Evolutionary conservation across 768 basidiomycete species (phyloP), one percentile per base, ranked within the genome.

Genomic region (Hericium rajendrae): DNA sequence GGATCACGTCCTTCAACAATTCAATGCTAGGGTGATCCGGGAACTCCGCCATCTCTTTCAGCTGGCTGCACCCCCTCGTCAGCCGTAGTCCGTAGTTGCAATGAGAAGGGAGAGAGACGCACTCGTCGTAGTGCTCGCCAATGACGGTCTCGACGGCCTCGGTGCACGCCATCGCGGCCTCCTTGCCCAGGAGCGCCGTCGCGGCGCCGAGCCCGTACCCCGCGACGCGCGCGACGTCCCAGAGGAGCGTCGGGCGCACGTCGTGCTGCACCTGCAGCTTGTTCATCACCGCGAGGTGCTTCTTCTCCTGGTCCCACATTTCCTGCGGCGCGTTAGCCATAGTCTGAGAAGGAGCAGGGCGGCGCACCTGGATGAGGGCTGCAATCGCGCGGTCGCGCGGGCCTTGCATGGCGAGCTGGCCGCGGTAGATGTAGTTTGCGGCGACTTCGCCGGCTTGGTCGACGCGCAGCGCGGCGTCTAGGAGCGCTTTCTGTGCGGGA

Each of bases 121-220:
- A 95, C 94, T 97, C 93, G 69, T 97, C 91, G 65, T 98, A 98
- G 71, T 98, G 94, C 70, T 98, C 94, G 41, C 94, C 94, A 54
- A 98, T 98, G 56, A 92, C 92, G 0, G 94, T 97, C 70, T 98
- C 94, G 18, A 98, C 94, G 0, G 94, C 94, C 70, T 98, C 94
- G 0, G 94, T 98, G 66, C 94, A 97, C 6, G 94, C 94, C 94
- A 98, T 98, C 0, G 94, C 93, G 12, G 94, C 92, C 63, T 97
- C 88, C 66, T 84, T 88, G 39, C 94, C 89, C 80, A 95, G 78
- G 20, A 95, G 71, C 0, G 91, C 94, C 0, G 94, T 97, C 0
- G 74, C 79, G 5, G 85, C 86, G 5, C 94, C 94, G 8, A 98
- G 74, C 3, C 88, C 87, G 67, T 89, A 94, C 5, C 94, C 94